Conservation (phyloP, 306 rosid species). For the Pterocarpus macrocarpus region DNA sequence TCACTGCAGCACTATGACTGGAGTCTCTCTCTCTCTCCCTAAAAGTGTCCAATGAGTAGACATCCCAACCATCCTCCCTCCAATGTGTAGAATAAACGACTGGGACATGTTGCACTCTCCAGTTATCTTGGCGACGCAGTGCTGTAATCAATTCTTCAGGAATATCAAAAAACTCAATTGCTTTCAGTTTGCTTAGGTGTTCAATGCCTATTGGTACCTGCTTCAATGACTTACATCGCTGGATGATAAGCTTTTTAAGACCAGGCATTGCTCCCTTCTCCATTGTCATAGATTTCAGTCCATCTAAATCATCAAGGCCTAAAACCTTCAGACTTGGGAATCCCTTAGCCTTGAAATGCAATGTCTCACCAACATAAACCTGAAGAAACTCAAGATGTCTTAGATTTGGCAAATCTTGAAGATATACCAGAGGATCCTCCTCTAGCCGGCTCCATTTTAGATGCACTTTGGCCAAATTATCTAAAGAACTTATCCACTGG, state of each 20-base stretch:
- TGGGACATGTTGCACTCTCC: conserved; percentile 65
- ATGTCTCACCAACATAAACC: conserved; percentile 58
- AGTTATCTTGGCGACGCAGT: conserved; percentile 55
- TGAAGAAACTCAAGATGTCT: conserved; percentile 63
- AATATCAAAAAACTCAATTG: conserved; percentile 77
- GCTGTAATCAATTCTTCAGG: conserved; percentile 60
- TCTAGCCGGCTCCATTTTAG: conserved; percentile 58
- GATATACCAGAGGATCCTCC: conserved; percentile 57
- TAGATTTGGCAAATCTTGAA: conserved; percentile 60
- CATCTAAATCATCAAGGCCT: conserved; percentile 67
- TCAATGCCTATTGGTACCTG: conserved; percentile 71
- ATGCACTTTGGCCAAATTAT: conserved; percentile 40
- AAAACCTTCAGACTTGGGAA: conserved; percentile 72
- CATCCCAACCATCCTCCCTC: conserved; percentile 77
- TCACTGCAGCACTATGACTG: conserved; percentile 10
- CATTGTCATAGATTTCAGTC: conserved; percentile 50
- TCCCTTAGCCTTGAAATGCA: conserved; percentile 60
- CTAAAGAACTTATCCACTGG: conserved; percentile 52
- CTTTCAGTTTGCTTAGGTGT: conserved; percentile 61
- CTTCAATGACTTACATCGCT: conserved; percentile 59
- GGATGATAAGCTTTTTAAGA: conserved; percentile 69
- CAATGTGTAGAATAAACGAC: conserved; percentile 62
- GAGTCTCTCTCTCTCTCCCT: conserved; percentile 47
- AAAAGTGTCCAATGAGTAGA: conserved; percentile 57
- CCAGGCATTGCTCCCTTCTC: conserved; percentile 76